Conservation (phyloP, 2,329 filamentous ascomycete genomes). For the Ramichloridium luteum region DNA sequence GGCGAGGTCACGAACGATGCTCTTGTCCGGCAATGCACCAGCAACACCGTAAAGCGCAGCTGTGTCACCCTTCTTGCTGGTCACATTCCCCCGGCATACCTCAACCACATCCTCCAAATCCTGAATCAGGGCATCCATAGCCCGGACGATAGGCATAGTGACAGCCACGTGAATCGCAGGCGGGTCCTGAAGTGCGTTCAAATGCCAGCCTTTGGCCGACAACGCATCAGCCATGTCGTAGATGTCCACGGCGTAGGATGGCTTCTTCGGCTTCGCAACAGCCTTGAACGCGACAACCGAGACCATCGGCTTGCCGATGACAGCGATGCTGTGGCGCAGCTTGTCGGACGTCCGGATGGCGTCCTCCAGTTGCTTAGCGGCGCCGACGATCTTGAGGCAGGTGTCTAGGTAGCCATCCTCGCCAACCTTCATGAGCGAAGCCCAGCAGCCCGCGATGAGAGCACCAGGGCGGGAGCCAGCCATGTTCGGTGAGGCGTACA, state of each 20-base stretch:
- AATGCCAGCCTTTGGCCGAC: constrained; percentile 76
- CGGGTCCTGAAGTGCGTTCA: constrained; percentile 86
- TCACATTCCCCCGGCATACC: constrained; percentile 62
- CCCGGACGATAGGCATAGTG: constrained; percentile 71
- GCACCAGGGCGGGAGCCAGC: constrained; percentile 87
- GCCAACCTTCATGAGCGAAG: constrained; percentile 76
- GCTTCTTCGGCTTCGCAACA: constrained; percentile 9
- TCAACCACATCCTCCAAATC: constrained; percentile 53
- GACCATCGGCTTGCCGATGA: constrained; percentile 77
- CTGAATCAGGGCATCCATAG: constrained; percentile 63
- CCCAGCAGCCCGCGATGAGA: constrained; percentile 92
- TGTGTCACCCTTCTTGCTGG: constrained; percentile 57
- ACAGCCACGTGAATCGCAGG: constrained; percentile 90
- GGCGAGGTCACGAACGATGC: constrained; percentile 79
- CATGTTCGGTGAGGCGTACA: constrained; percentile 86
- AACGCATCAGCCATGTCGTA: constrained; percentile 92
- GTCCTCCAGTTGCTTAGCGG: constrained; percentile 68
- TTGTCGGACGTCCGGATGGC: constrained; percentile 58
- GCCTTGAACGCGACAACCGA: constrained; percentile 81
- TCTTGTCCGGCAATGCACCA: constrained; percentile 89
- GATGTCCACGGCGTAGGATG: constrained; percentile 59
- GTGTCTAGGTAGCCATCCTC: constrained; percentile 78
- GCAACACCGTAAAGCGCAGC: constrained; percentile 91
- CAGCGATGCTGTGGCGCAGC: constrained; percentile 59
- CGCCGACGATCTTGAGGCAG: constrained; percentile 77